phyloP scores from a whole-genome alignment of 2,329 filamentous ascomycete species.

The Penicillium sp. region DNA sequence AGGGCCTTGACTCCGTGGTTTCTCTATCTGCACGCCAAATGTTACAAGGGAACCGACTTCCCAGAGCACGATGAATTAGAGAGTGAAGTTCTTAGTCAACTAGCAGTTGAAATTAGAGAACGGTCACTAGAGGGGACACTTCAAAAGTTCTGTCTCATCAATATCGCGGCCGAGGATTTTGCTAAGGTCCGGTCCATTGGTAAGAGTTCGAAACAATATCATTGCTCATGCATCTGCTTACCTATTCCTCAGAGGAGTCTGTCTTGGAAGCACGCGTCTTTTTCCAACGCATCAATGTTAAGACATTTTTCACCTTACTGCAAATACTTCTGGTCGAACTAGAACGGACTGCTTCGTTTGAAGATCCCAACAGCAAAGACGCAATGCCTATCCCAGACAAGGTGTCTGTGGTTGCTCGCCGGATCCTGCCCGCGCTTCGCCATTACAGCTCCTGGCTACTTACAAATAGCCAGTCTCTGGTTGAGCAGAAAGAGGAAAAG shows the following conservation, averaged over 20 bases:
- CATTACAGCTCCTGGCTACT: constrained; percentile 69
- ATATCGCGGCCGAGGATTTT: constrained; percentile 78
- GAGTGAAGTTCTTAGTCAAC: constrained; percentile 75
- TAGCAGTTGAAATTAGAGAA: constrained; percentile 71
- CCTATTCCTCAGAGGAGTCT: constrained; percentile 46
- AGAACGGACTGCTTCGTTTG: constrained; percentile 52
- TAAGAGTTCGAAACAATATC: constrained; percentile 36
- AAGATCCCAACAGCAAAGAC: constrained; percentile 47
- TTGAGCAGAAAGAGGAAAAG: constrained; percentile 50
- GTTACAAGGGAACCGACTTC: constrained; percentile 75
- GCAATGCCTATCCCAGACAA: constrained; percentile 45
- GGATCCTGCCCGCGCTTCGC: constrained; percentile 63
- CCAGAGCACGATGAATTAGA: constrained; percentile 77
- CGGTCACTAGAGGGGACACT: constrained; percentile 64
- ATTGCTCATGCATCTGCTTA: constrained; percentile 16
- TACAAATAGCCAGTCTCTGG: constrained; percentile 55
- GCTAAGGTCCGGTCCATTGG: constrained; percentile 62
- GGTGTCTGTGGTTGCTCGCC: constrained; percentile 59
- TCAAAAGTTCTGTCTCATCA: constrained; percentile 79
- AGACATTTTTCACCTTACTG: constrained; percentile 71
- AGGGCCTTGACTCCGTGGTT: constrained; percentile 77
- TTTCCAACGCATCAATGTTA: constrained; percentile 74
- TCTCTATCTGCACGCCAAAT: constrained; percentile 78
- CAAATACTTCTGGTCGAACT: constrained; percentile 70
- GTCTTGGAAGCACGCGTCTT: constrained; percentile 54